Percentiles rank a stretch among this genome's conserved stretches.
Conservation (phyloP, 441 rosid genomes). For the Euphorbia corollata region DNA sequence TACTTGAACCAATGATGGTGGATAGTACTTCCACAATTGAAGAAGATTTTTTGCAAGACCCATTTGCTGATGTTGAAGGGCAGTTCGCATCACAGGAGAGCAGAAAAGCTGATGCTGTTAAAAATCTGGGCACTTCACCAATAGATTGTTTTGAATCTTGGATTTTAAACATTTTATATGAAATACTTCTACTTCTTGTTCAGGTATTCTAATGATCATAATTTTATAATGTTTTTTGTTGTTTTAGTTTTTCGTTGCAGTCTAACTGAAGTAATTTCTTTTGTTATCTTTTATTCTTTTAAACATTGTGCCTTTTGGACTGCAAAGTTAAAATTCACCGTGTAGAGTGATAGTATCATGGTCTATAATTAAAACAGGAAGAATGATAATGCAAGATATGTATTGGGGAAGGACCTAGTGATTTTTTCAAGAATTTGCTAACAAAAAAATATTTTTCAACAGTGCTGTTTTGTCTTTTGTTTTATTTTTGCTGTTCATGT, state of each 20-base stretch:
- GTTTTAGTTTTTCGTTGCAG: background rate
- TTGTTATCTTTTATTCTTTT: background rate
- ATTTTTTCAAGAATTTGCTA: background rate
- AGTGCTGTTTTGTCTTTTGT: background rate
- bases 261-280: background rate
- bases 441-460: background rate
- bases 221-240: background rate
- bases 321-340: background rate
- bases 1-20: conserved; percentile 71
- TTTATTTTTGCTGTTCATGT: conserved; percentile 3
- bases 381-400: background rate
- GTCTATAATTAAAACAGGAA: background rate
- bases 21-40: conserved; percentile 75
- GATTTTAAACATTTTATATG: conserved; percentile 83
- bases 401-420: background rate
- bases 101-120: conserved; percentile 39
- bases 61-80: conserved; percentile 52
- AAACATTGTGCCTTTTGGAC: background rate
- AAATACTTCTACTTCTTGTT: conserved; percentile 90
- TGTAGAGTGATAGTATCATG: background rate
- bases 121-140: conserved; percentile 52
- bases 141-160: conserved; percentile 79
- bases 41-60: conserved; percentile 71
- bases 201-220: conserved; percentile 46
- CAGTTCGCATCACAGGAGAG: conserved; percentile 49